Evolutionary conservation across 768 basidiomycete genomes (phyloP), one percentile per base, ranked within the genome.

Genomic region (Kwoniella dejecticola): DNA sequence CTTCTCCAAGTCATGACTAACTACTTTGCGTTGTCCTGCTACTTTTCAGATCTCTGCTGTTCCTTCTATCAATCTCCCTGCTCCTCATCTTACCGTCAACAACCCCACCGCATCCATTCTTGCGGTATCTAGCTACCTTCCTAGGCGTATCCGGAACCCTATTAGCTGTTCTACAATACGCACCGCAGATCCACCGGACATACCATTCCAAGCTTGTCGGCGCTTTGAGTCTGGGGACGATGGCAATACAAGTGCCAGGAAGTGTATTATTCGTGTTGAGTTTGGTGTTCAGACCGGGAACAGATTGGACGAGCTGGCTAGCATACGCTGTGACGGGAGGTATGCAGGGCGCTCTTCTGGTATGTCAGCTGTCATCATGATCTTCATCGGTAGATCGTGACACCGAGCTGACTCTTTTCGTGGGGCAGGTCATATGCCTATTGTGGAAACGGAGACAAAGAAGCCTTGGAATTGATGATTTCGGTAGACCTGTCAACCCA

Each of bases 241-340:
- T 99, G 95, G 80, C 85, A 48, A 90, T 99, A 15, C 95, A 98
- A 79, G 91, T 86, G 12, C 93, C 93, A 2, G 94, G 93, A 3
- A 88, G 89, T 1, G 81, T 90, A 2, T 74, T 90, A n/a, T 94
- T 97, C 88, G 88, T 90, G 5, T 64, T 87, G 3, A 89, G 75
- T 55, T 49, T 80, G 45, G 69, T 67, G 0, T 49, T 73, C 8
- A 59, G 81, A 33, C 72, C 72, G 10, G 79, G 79, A 0, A 79
- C 79, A 21, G 71, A 79, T 60, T 81, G 77, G 76, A 79, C 78
- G 8, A 76, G 74, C 29, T 81, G 80, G 80, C 26, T 77, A 24
- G 64, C 73, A 23, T 80, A 78, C 57, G 75, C 75, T 24, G 74
- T 81, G 29, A 80, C 94, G 0, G 94, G 90, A 4, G 74, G 87